A percentile compares a stretch with the other conserved stretches of the same genome.
These are phyloP conservation scores for Phalaenopsis aphrodite DNA, from an alignment of 106 monocot genomes.

Conservation along the genomic window DNA sequence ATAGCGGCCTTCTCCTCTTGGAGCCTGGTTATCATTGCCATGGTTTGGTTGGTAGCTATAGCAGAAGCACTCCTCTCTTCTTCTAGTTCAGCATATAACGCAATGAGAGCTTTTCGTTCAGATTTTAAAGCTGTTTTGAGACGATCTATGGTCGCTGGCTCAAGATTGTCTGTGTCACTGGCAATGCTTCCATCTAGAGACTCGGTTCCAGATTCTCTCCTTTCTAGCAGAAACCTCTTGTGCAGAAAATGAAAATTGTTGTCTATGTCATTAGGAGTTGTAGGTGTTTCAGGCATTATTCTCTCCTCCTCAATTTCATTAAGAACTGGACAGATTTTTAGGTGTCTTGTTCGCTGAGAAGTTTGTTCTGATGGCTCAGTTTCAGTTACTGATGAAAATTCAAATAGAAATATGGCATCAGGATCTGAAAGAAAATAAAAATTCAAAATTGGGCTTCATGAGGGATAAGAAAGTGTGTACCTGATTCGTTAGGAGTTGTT, in stretches of 20 bases:
- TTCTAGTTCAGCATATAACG: slow-evolving; percentile 72
- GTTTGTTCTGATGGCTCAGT: slow-evolving; percentile 8
- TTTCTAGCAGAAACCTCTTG: slow-evolving; percentile 24
- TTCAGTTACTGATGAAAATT: slow-evolving; percentile 10
- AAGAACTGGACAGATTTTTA: slow-evolving; percentile 15
- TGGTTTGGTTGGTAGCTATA: slow-evolving; percentile 84
- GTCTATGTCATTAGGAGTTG: slow-evolving; percentile 17
- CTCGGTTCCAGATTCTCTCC: slow-evolving; percentile 41
- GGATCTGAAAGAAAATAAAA: not conserved
- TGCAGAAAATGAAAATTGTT: not conserved
- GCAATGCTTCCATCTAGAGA: slow-evolving; percentile 64
- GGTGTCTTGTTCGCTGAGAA: slow-evolving; percentile 5
- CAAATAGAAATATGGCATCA: not conserved
- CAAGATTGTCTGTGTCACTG: slow-evolving; percentile 50
- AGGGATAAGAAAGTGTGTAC: slow-evolving; percentile 10
- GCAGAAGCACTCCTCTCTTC: slow-evolving; percentile 92
- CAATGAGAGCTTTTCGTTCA: slow-evolving; percentile 42
- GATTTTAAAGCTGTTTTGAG: slow-evolving; percentile 59
- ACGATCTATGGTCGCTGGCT: slow-evolving; percentile 39
- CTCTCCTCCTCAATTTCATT: slow-evolving; percentile 57
- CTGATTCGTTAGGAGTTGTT: slow-evolving; percentile 8
- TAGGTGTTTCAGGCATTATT: slow-evolving; percentile 43
- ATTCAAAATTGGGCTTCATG: not conserved
- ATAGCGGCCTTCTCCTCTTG: slow-evolving; percentile 94
- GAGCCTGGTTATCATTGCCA: slow-evolving; percentile 96